A percentile compares a stretch with the other conserved stretches of the same genome.
phyloP scores from a whole-genome alignment of 1,284 basidiomycete genomes.

The Phellinidium pouzarii region DNA sequence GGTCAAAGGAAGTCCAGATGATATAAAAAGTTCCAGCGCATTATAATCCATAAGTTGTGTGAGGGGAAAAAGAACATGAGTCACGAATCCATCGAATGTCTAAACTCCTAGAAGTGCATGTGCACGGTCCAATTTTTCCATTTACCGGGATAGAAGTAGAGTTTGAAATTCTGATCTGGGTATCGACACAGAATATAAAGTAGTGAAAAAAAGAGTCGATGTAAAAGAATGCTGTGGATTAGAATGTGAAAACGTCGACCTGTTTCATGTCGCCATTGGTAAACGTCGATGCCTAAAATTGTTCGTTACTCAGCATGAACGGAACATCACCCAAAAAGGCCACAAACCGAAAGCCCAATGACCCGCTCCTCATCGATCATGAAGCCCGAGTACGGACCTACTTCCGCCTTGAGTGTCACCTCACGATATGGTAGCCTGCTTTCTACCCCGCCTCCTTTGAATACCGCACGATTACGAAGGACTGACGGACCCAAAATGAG shows the following conservation, averaged over 20 bases:
- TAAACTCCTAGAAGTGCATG: too few relatives aligned
- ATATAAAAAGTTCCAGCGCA: too few relatives aligned
- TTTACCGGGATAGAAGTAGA: not conserved
- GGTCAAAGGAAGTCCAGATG: too few relatives aligned
- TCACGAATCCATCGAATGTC: too few relatives aligned
- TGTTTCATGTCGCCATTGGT: constrained; percentile 24
- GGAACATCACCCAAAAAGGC: not conserved
- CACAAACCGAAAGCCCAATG: constrained; percentile 29
- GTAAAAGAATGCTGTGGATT: not conserved
- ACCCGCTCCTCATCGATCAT: constrained; percentile 30
- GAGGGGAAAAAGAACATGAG: too few relatives aligned
- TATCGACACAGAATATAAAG: not conserved
- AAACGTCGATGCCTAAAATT: constrained; percentile 20
- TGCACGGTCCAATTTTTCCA: too few relatives aligned
- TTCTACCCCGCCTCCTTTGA: constrained; percentile 6
- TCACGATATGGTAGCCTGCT: constrained; percentile 13
- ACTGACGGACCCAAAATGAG: constrained; percentile 4
- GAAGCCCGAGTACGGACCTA: constrained; percentile 24
- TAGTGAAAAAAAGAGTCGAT: not conserved
- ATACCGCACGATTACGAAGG: constrained; percentile 7
- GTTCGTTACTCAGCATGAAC: not conserved
- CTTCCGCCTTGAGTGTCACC: constrained; percentile 9
- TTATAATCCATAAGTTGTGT: too few relatives aligned
- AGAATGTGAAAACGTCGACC: constrained; percentile 27
- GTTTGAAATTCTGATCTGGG: not conserved